phyloP scores from a whole-genome alignment of 441 rosid species.

The Viola pubescens region DNA sequence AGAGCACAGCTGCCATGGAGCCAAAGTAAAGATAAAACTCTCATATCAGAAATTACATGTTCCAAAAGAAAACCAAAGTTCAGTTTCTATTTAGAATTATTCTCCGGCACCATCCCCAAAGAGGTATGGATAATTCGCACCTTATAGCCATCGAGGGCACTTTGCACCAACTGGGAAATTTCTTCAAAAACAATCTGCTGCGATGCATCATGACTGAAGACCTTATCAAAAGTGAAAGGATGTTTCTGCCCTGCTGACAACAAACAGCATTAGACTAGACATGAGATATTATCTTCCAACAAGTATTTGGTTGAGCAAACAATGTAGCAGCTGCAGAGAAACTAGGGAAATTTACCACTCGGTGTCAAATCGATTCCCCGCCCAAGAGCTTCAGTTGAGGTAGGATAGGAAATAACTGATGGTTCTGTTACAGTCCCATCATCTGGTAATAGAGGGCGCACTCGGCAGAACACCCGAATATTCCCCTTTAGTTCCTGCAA shows the following conservation, averaged over 20 bases:
- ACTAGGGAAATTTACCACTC: slow-evolving; percentile 43
- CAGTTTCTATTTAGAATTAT: not conserved
- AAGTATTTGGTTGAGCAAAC: too few species aligned
- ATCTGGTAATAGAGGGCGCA: slow-evolving; percentile 78
- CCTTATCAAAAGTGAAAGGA: slow-evolving; percentile 93
- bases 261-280: slow-evolving; percentile 5
- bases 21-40: too few species aligned
- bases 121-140: slow-evolving; percentile 23
- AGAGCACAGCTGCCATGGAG: not conserved
- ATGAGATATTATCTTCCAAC: too few species aligned
- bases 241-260: slow-evolving; percentile 52
- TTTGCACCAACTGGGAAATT: slow-evolving; percentile 87
- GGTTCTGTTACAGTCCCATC: slow-evolving; percentile 59
- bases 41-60: not conserved
- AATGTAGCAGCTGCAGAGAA: not conserved
- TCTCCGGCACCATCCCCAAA: not conserved
- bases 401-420: slow-evolving; percentile 59
- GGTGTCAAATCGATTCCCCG: slow-evolving; percentile 79
- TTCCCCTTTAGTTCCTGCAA: slow-evolving; percentile 93
- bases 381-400: slow-evolving; percentile 62
- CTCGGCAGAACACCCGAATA: slow-evolving; percentile 92
- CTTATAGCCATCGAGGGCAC: slow-evolving; percentile 98
- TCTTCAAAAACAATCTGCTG: slow-evolving; percentile 91
- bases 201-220: slow-evolving; percentile 74
- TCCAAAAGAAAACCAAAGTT: not conserved